Evolutionary conservation across 1,139 yeast species (phyloP), one percentile per base, ranked within the genome.

Genomic region (Debaryomycetaceae sp.): DNA sequence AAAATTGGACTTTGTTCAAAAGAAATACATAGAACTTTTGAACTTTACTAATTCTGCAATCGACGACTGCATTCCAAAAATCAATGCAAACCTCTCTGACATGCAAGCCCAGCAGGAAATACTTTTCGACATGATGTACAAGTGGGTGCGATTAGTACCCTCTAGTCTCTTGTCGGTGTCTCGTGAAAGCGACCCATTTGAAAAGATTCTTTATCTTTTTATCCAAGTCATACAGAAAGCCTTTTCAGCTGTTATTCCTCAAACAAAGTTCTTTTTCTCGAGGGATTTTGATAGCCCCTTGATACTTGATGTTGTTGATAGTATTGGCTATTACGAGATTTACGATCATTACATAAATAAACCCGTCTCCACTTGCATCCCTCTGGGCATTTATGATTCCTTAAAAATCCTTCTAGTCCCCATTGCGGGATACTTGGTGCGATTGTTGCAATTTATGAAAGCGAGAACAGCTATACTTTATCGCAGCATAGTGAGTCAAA

Each of bases 251-350:
- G 51, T 70, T 13, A 55, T 63, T 22, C 77, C 77, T 1, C 77
- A 71, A 42, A 63, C 68, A 6, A 69, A 66, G 43, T 70, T 61
- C 44, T 68, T 65, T 47, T 70, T 66, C 39, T 47, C 70, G 6
- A 49, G 75, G 30, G 75, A 70, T 51, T 70, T 71, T 45, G 75
- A 69, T 45, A 58, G 67, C 42, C 75, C 76, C 1, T 56, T 70
- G 39, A 67, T 69, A 67, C 49, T 65, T 39, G 75, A 70, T 41
- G 67, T 69, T 3, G 63, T 59, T 42, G 55, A 49, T n/a, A 47
- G 49, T 30, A 49, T 52, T 18, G 47, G 57, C 31, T 70, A 66
- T 38, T 46, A 45, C n/a, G 60, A 58, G 24, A 56, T 65, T n/a
- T 62, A 52, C 43, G 43, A 44, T 32, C 46, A 48, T 7, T 55